A percentile compares a stretch with the other conserved stretches of the same genome.
Conservation (phyloP, 768 basidiomycete species). For the Macrocybe gigantea region DNA sequence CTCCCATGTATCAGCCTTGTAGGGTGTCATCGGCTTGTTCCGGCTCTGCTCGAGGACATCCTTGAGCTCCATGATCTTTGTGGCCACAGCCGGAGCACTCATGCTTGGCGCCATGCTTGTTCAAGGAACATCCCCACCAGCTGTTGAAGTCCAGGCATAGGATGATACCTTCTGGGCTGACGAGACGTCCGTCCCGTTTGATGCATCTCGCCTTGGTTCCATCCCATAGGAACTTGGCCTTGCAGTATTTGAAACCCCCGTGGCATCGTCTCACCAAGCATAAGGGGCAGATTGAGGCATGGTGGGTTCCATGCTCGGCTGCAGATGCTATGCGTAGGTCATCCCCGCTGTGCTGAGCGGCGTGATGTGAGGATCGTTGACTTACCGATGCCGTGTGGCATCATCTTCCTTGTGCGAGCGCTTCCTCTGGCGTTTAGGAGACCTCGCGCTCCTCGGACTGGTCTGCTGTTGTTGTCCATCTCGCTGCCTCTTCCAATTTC, state of each 20-base stretch:
- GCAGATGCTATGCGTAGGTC: background rate
- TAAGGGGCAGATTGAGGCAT: slow-evolving; percentile 20
- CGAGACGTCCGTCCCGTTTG: slow-evolving; percentile 11
- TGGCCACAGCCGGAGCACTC: slow-evolving; percentile 21
- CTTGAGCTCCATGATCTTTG: slow-evolving; percentile 28
- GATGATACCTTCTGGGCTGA: slow-evolving; percentile 11
- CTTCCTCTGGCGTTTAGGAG: background rate
- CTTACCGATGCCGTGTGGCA: background rate
- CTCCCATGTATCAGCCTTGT: slow-evolving; percentile 25
- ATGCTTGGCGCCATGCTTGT: slow-evolving; percentile 16
- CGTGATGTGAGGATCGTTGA: too few species aligned
- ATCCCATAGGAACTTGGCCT: background rate
- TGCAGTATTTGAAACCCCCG: slow-evolving; percentile 4
- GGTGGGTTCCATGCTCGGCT: background rate
- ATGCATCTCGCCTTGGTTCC: slow-evolving; percentile 3
- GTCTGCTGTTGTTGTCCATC: background rate
- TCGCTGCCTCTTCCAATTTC: too few species aligned
- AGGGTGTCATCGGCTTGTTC: slow-evolving; percentile 21
- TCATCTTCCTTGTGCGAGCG: background rate
- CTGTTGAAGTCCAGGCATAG: slow-evolving; percentile 32
- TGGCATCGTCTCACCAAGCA: slow-evolving; percentile 27
- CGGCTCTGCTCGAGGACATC: slow-evolving; percentile 28
- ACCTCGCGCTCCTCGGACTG: background rate
- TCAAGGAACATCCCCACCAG: slow-evolving; percentile 15
- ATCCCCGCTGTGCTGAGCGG: too few species aligned